Evolutionary conservation across 352 stramenopile species (phyloP).

Genomic region (Phytopythium litorale): DNA sequence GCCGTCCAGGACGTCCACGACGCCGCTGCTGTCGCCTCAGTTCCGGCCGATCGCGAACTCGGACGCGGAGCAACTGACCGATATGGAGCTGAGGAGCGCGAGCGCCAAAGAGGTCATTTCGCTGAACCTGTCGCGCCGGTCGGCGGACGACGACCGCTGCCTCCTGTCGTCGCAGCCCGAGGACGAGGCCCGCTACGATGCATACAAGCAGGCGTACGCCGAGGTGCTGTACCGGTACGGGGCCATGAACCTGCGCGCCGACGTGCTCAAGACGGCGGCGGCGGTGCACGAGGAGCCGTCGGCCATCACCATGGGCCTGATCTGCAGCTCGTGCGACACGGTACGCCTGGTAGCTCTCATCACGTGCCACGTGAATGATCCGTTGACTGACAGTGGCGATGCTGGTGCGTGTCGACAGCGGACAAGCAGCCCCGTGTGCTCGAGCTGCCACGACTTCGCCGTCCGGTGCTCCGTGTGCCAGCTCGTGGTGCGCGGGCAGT

Average conservation of each 20-base stretch:
- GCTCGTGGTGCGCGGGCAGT: conserved; percentile 78
- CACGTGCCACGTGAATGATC: background rate
- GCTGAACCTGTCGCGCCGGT: conserved; percentile 42
- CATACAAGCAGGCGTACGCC: conserved; percentile 81
- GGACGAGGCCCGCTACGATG: conserved; percentile 64
- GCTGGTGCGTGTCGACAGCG: conserved; percentile 18
- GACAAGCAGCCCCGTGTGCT: conserved; percentile 54
- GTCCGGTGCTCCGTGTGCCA: conserved; percentile 81
- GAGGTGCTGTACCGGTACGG: conserved; percentile 82
- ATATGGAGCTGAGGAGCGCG: conserved; percentile 19
- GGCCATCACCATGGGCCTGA: conserved; percentile 56
- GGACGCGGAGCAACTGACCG: background rate
- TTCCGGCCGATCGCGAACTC: background rate
- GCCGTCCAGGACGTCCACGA: conserved; percentile 16
- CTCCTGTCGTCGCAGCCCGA: conserved; percentile 47
- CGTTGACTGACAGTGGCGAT: background rate
- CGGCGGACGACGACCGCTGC: conserved; percentile 30
- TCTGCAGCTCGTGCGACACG: conserved; percentile 60
- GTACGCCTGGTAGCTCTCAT: conserved; percentile 20
- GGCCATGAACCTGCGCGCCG: conserved; percentile 59
- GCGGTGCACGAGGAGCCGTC: conserved; percentile 24
- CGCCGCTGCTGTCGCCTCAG: conserved; percentile 17
- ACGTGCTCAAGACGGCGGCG: conserved; percentile 66
- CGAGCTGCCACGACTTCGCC: conserved; percentile 65
- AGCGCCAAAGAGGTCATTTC: conserved; percentile 42